Conservation (phyloP, 1,284 basidiomycete genomes). For the Rhodotorula sp. region DNA sequence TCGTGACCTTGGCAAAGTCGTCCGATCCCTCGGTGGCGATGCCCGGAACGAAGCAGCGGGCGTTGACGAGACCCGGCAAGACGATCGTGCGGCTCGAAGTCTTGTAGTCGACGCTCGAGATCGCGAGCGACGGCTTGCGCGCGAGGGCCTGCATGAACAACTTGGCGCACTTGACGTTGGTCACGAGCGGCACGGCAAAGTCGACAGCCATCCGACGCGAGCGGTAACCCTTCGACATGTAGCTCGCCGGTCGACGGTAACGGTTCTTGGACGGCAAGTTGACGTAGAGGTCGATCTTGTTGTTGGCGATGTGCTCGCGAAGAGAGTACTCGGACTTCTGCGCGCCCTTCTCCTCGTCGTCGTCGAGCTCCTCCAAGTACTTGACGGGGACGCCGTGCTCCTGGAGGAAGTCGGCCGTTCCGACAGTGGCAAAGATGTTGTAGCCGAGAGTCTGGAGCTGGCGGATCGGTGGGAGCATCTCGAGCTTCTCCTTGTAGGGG, state of each 20-base stretch:
- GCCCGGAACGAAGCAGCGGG: conserved; percentile 82
- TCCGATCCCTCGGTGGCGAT: conserved; percentile 58
- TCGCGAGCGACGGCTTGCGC: conserved; percentile 76
- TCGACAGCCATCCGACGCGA: conserved; percentile 99
- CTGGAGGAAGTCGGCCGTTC: conserved; percentile 91
- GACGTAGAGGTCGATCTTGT: conserved; percentile 98
- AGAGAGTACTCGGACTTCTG: conserved; percentile 95
- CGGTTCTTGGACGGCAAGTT: conserved; percentile 98
- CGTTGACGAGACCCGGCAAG: conserved; percentile 89
- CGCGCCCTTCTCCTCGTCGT: conserved; percentile 60
- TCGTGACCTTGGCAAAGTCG: conserved; percentile 68
- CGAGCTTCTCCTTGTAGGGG: conserved; percentile 95
- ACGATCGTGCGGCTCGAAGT: conserved; percentile 85
- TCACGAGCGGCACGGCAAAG: conserved; percentile 94
- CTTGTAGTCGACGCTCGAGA: conserved; percentile 90
- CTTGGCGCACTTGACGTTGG: conserved; percentile 99
- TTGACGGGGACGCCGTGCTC: conserved; percentile 67
- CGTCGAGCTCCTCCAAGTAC: conserved; percentile 86
- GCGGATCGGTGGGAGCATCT: conserved; percentile 93
- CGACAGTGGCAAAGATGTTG: conserved; percentile 94
- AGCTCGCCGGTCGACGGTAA: conserved; percentile 94
- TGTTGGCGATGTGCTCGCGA: conserved; percentile 90
- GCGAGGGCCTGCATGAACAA: conserved; percentile 93
- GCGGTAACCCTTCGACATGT: conserved; percentile 93
- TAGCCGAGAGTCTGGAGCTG: conserved; percentile 92